A percentile compares a stretch with the other conserved stretches of the same genome.
These are phyloP conservation scores for Exophiala sideris DNA, from an alignment of 2,329 filamentous ascomycete genomes.

Conservation along the genomic window DNA sequence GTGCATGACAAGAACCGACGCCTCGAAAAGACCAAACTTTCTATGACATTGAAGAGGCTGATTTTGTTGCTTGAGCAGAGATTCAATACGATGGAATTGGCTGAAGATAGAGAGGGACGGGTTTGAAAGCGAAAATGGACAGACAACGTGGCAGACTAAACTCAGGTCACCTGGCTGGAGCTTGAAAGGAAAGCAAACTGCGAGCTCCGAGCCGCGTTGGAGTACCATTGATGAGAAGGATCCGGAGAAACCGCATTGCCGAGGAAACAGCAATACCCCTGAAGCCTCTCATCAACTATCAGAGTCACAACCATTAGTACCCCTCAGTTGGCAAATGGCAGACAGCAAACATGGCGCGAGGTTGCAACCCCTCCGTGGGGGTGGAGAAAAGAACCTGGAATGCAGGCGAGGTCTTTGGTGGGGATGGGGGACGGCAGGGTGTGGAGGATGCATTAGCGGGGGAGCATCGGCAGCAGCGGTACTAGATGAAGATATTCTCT, in stretches of 20 bases:
- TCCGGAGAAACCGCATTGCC: no score
- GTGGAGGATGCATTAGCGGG: no score
- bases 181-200: not conserved
- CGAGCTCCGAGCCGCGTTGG: not conserved
- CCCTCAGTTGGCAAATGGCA: no score
- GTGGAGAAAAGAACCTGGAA: not conserved
- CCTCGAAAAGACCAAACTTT: conserved; percentile 5
- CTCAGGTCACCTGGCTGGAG: no score
- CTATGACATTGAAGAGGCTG: conserved; percentile 14
- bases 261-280: no score
- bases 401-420: not conserved
- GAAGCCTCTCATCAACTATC: no score
- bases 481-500: no score
- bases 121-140: conserved; percentile 2
- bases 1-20: conserved; percentile 18
- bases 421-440: not conserved
- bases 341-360: not conserved
- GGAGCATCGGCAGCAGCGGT: no score
- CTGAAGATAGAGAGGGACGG: conserved; percentile 3
- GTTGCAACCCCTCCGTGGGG: not conserved
- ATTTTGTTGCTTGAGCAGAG: not conserved
- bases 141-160: not conserved
- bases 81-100: not conserved
- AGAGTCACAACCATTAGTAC: no score
- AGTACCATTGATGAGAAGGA: no score